Percentiles rank a stretch among this genome's conserved stretches.
These are phyloP conservation scores for Oryza coarctata DNA, from an alignment of 176 grass and related monocot species.

Conservation along the genomic window DNA sequence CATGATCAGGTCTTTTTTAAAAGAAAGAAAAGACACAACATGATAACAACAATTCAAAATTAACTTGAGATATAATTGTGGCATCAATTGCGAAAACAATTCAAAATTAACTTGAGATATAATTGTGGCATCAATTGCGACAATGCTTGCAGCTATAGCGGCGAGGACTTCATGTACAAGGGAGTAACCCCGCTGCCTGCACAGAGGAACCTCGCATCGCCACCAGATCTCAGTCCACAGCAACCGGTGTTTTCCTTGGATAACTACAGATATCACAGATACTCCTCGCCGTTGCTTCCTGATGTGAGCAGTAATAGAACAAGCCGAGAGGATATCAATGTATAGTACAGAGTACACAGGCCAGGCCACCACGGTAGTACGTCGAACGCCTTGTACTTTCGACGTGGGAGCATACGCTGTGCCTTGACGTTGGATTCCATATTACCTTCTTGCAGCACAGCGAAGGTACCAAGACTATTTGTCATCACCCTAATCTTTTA, in stretches of 20 bases:
- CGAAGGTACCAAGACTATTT: background rate
- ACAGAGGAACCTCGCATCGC: conserved; percentile 67
- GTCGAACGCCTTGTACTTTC: no score
- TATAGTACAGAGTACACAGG: conserved; percentile 35
- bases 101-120: conserved; percentile 13
- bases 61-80: conserved; percentile 1
- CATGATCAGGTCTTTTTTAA: background rate
- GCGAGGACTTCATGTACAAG: conserved; percentile 57
- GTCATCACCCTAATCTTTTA: background rate
- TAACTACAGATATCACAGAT: conserved; percentile 65
- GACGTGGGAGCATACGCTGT: conserved; percentile 25
- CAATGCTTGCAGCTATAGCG: conserved; percentile 47
- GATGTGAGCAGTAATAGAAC: conserved; percentile 58
- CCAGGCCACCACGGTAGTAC: background rate
- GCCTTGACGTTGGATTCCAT: conserved; percentile 30
- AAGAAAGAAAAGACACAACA: background rate
- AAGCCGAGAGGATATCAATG: conserved; percentile 56
- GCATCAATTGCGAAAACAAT: background rate
- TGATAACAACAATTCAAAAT: conserved; percentile 9
- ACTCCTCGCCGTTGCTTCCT: conserved; percentile 59
- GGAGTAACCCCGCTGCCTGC: conserved; percentile 54
- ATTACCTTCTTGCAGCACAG: conserved; percentile 36
- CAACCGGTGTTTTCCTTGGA: conserved; percentile 49
- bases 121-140: background rate
- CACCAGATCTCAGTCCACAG: conserved; percentile 64